Base-by-base conservation (phyloP, 495 filamentous ascomycete species). In the Podospora comata region DNA sequence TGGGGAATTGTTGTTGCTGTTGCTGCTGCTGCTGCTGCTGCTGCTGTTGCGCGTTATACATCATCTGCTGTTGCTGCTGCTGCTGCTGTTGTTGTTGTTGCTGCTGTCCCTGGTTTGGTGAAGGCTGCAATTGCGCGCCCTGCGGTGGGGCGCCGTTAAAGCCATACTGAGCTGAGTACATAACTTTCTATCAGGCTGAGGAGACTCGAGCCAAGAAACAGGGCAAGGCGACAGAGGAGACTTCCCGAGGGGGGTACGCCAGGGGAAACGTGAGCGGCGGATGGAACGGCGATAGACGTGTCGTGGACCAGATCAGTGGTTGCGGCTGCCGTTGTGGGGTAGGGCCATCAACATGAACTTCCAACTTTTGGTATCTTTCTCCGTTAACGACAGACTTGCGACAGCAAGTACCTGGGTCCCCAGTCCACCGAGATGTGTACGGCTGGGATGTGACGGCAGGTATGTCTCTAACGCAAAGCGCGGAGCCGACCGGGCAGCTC, bases 91-190 rank as follows among this genome's bases (percentile, higher is more conserved):
- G 72, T 6, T 72, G 73, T 13, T 71, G 73, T 4, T 65, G 73
- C n/a, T 74, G 74, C 64, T 73, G 77, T 19, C 72, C 68, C 13
- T 64, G 68, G 23, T 72, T 70, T 16, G 71, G 73, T 15, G 69
- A 71, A n/a, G 73, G 71, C 28, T 74, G 75, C 58, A 74, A 71
- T 60, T 79, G 64, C 73, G 77, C 74, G 68, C 78, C 80, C 72
- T 82, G 78, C 68, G 80, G 81, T 76, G 81, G 80, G 76, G 78
- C 80, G 65, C 77, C 79, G 78, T 83, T 83, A 75, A 82, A 84
- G 66, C 82, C 82, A 79, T 82, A 83, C 70, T 77, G 78, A 72
- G 77, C 72, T 68, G 78, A 77, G 74, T 84, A 84, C 82, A 84
- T 84, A 80, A 76, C 79, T 80, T 39, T 67, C 11, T 57, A 64